Evolutionary conservation across 495 filamentous ascomycete species (phyloP), one percentile per base, ranked within the genome.

Genomic region (Daldinia caldariorum): DNA sequence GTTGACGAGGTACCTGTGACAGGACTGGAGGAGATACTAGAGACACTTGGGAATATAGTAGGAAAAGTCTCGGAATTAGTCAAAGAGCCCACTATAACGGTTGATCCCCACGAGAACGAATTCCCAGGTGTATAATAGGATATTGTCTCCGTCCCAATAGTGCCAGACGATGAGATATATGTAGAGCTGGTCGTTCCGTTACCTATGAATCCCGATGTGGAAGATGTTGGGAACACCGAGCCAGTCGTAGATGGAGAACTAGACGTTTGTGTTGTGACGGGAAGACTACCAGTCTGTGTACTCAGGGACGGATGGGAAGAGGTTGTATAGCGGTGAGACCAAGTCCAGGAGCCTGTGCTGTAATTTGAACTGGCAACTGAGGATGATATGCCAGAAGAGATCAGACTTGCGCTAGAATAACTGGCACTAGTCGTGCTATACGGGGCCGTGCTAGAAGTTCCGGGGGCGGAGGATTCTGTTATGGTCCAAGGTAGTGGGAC

Each of bases 281-380:
- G 7, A 32, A 32, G n/a, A 20, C 35, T 34, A 12, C 14, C 34
- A 20, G 65, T 51, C 32, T 4, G 26, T 10, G 65, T 69, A 18
- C 54, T 63, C 47, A 14, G 41, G 2, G 57, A 38, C 10, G 37
- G 31, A 39, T 38, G 51, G 7, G 61, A 41, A 18, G 51, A 68
- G 7, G 39, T 59, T 32, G 61, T 32, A 60, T 73, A 66, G 10
- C 66, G 54, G 22, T 73, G 34, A 55, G 61, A 69, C 70, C 66
- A 69, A 39, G 70, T 69, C 61, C 65, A 69, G 35, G 70, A 58
- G 53, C 61, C 39, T 9, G 53, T 49, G 22, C 66, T 68, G 22
- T 58, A 66, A 61, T 73, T 73, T 13, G 29, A 41, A 37, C 20
- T 22, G 0, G 35, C 37, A 6, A 31, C 56, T 2, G 69, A 64